Evolutionary conservation across 2,329 filamentous ascomycete genomes (phyloP).

Genomic region (Zasmidium cellare): DNA sequence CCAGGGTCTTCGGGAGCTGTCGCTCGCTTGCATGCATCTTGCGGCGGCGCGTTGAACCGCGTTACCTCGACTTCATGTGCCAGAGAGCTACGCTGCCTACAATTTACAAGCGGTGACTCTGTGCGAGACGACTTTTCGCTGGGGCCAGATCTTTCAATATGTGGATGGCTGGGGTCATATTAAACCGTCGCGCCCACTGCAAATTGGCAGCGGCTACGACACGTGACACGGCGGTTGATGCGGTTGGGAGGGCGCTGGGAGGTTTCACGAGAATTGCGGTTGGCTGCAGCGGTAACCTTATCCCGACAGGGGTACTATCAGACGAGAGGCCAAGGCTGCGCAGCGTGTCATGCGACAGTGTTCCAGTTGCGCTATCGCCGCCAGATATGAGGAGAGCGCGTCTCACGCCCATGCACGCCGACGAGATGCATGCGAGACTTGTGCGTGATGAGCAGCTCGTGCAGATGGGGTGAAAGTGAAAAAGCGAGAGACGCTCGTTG

Average conservation of each 20-base stretch:
- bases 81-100: background rate
- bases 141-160: background rate
- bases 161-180: background rate
- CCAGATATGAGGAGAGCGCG: background rate
- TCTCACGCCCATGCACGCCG: background rate
- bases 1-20: background rate
- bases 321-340: background rate
- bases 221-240: background rate
- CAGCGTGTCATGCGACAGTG: conserved; percentile 4
- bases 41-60: conserved; percentile 1
- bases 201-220: background rate
- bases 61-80: background rate
- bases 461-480: background rate
- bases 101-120: background rate
- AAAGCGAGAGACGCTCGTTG: background rate
- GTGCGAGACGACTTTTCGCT: too few relatives aligned
- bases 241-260: background rate
- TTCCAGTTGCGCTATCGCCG: background rate
- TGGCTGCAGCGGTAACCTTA: background rate
- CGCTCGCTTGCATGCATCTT: background rate
- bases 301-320: background rate
- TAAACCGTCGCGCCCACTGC: background rate
- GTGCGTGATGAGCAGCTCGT: background rate
- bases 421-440: background rate
- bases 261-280: background rate